A percentile compares a stretch with the other conserved stretches of the same genome.
These are phyloP conservation scores for Tulasnella sp. DNA, from an alignment of 768 basidiomycete species.

Conservation along the genomic window DNA sequence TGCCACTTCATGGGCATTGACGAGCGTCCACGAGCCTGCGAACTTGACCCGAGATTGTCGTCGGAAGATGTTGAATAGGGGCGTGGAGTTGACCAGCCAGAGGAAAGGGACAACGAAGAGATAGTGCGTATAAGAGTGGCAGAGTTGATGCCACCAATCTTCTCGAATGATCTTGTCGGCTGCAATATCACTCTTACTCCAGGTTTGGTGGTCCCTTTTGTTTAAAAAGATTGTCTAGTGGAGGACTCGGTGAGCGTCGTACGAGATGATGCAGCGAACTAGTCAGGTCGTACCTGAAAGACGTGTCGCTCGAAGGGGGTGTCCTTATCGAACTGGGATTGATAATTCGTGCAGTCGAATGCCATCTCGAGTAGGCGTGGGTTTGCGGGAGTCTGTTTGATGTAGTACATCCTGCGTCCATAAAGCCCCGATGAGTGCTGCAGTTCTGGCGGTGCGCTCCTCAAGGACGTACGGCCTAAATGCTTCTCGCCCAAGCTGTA, in stretches of 20 bases:
- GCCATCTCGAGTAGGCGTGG: slow-evolving; percentile 23
- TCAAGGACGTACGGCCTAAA: slow-evolving; percentile 12
- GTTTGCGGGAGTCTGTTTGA: slow-evolving; percentile 25
- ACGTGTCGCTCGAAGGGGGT: slow-evolving; percentile 34
- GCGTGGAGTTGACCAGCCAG: slow-evolving; percentile 16
- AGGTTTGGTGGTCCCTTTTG: slow-evolving; percentile 31
- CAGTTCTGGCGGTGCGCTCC: background rate
- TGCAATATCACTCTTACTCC: slow-evolving; percentile 33
- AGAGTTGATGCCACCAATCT: slow-evolving; percentile 38
- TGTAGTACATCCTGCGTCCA: slow-evolving; percentile 22
- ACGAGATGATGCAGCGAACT: background rate
- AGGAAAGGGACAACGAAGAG: slow-evolving; percentile 44
- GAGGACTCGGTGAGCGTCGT: background rate
- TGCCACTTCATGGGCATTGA: slow-evolving; percentile 48
- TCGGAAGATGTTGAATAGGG: background rate
- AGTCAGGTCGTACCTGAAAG: slow-evolving; percentile 29
- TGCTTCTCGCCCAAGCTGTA: background rate
- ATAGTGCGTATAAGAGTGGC: slow-evolving; percentile 42
- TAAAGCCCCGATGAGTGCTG: background rate
- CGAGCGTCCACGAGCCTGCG: slow-evolving; percentile 47
- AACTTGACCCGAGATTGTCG: slow-evolving; percentile 39
- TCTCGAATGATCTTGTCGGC: slow-evolving; percentile 33
- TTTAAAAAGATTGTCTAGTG: slow-evolving; percentile 36
- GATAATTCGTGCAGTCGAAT: slow-evolving; percentile 52
- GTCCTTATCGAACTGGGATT: slow-evolving; percentile 46